Base-by-base conservation (phyloP, 1,139 yeast genomes). In the Taiozyma sp. region DNA sequence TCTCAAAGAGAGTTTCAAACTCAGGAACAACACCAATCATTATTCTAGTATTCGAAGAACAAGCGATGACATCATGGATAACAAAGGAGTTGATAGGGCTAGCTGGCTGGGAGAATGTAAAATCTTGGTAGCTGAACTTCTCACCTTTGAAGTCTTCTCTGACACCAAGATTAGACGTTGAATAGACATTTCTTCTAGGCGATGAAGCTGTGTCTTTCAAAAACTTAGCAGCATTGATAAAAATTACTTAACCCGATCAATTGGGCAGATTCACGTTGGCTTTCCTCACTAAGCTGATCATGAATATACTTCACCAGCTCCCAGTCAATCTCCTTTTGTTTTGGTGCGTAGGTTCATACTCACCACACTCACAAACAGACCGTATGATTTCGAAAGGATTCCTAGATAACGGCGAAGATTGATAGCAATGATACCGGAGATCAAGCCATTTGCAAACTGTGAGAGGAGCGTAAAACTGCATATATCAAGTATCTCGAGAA, bases 61-160 rank as follows among this genome's bases (percentile, higher is more conserved):
- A 37, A 8, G 47, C 30, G 6, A 43, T 40, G 16, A 39, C 32
- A 40, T 39, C 42, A 19, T 43, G 42, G 6, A 46, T 30, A 14
- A 47, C 32, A 8, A 30, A 35, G 11, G 39, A 19, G 3, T 42
- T 41, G 13, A 44, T 42, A 16, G 28, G 19, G 8, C 21, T 21
- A n/a, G 39, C 37, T 9, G 48, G 45, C 21, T 46, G 48, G 3
- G 48, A 34, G 16, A 46, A 46, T 4, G 30, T 42, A n/a, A 35
- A 46, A 21, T 42, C 45, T 14, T 46, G 42, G 16, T 19, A 13
- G 6, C n/a, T 13, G 30, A 14, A 39, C 14, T 32, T 39, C 4
- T 32, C 35, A 9, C 24, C 21, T 4, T 24, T 29, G 8, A 7
- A 28, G 10, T n/a, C 29, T 32, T 32, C 29, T 13, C 49, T 30